phyloP scores from a whole-genome alignment of 2,329 filamentous ascomycete genomes.

The Apiospora phragmitis region DNA sequence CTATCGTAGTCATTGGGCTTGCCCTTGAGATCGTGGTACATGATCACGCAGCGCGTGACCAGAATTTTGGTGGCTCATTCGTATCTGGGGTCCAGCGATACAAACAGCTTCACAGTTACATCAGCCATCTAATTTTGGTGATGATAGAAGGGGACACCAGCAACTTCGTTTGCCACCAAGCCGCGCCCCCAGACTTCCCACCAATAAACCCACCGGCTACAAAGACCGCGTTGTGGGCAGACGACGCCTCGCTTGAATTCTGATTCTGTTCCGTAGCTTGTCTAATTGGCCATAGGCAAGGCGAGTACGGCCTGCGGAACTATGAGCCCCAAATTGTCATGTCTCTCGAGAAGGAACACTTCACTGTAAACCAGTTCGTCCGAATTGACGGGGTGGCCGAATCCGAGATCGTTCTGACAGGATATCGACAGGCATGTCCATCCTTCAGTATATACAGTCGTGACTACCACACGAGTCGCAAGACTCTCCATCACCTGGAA shows the following conservation, averaged over 20 bases:
- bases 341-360: constrained; percentile 58
- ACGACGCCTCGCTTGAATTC: constrained; percentile 63
- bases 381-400: constrained; percentile 30
- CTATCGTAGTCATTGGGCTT: too few species aligned
- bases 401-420: constrained; percentile 53
- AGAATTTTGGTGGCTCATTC: too few species aligned
- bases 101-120: too few species aligned
- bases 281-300: constrained; percentile 21
- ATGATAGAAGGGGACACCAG: too few species aligned
- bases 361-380: constrained; percentile 49
- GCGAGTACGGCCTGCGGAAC: constrained; percentile 39
- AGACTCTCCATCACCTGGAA: too few species aligned
- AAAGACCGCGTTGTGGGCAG: constrained; percentile 63
- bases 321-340: constrained; percentile 38
- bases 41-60: too few species aligned
- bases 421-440: constrained; percentile 21
- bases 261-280: constrained; percentile 46
- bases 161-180: too few species aligned
- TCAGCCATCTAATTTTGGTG: too few species aligned
- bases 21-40: too few species aligned
- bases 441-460: too few species aligned
- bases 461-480: too few species aligned
- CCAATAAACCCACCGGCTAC: constrained; percentile 62
- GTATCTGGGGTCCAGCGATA: too few species aligned
- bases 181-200: constrained; percentile 62